Base-by-base conservation (phyloP, 768 basidiomycete species). In the Boletus vinaceobasis region DNA sequence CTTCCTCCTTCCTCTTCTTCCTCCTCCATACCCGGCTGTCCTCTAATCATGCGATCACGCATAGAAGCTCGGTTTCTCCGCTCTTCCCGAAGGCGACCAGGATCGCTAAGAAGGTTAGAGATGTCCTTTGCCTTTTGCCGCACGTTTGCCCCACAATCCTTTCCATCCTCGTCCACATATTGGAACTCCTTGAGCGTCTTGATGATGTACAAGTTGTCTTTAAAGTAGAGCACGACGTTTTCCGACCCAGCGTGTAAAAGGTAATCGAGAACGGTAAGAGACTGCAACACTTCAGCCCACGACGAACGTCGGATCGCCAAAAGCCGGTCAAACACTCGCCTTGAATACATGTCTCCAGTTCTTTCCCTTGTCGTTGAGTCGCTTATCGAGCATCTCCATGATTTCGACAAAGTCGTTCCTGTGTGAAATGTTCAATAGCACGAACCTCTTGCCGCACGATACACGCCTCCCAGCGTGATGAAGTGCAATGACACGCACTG, bases 261-360 rank as follows among this genome's bases (percentile, higher is more conserved):
- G 67, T 99, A 98, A 72, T 98, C 97, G 36, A 99, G 84, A 5
- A 98, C 82, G 0, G 94, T 98, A 47, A 99, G 79, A 42, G 91
- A 90, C 87, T 93, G 56, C 5, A 46, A 42, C 11, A 11, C 35
- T 26, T 64, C 62, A 60, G 57, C 51, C 40, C 36, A 39, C 32
- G 11, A 35, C 43, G 45, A 53, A 55, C 35, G 19, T 5, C 1
- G 27, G 21, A 50, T 47, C 42, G 10, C 15, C 15, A 31, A 32
- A 27, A 48, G 31, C 7, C 10, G 43, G 23, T n/a, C 40, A 35
- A 14, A 42, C 23, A 61, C 79, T 55, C 53, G 87, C 93, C 81
- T 98, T 98, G 83, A 97, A 98, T 54, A 98, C 96, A 77, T 99
- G 97, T 49, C 96, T 83, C 97, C 97, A 99, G 65, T 98, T 98